Percentiles rank a stretch among this genome's conserved stretches.
These are phyloP conservation scores for Cryptosporidium viatorum DNA, from an alignment of 169 alveolate species.

Conservation along the genomic window DNA sequence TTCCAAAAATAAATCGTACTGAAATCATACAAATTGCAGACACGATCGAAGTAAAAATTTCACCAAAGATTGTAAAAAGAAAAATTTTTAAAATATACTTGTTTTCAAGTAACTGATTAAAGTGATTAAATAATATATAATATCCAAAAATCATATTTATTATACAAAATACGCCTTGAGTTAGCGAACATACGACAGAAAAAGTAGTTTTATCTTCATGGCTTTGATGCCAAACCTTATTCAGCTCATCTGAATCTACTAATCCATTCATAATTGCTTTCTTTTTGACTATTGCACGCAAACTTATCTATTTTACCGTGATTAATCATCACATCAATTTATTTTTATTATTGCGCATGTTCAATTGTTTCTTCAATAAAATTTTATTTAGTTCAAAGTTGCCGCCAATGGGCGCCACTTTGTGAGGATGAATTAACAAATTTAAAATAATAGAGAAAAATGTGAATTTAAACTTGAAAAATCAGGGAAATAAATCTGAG, in stretches of 20 bases:
- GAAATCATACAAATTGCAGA: constrained; percentile 1
- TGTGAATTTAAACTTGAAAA: background rate
- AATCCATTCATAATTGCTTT: no score
- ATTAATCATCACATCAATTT: background rate
- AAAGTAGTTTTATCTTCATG: constrained; percentile 19
- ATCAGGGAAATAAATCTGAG: background rate
- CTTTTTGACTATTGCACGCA: background rate
- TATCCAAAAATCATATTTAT: constrained; percentile 45
- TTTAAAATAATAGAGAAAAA: no score
- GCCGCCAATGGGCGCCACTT: background rate
- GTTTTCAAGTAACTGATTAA: background rate
- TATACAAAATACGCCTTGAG: constrained; percentile 27
- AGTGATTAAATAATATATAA: constrained; percentile 11
- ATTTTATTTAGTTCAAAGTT: background rate
- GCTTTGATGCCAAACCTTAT: constrained; percentile 19
- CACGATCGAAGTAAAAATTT: background rate
- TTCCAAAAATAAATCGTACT: constrained; percentile 43
- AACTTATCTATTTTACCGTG: background rate
- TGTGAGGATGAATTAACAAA: background rate
- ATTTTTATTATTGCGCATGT: background rate
- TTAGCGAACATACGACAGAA: background rate
- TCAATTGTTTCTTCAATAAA: no score
- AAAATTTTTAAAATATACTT: background rate
- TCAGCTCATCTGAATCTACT: background rate
- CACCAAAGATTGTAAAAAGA: constrained; percentile 43